These are phyloP conservation scores for Kodamaea plutei DNA, from an alignment of 1,139 yeast species.

Conservation along the genomic window DNA sequence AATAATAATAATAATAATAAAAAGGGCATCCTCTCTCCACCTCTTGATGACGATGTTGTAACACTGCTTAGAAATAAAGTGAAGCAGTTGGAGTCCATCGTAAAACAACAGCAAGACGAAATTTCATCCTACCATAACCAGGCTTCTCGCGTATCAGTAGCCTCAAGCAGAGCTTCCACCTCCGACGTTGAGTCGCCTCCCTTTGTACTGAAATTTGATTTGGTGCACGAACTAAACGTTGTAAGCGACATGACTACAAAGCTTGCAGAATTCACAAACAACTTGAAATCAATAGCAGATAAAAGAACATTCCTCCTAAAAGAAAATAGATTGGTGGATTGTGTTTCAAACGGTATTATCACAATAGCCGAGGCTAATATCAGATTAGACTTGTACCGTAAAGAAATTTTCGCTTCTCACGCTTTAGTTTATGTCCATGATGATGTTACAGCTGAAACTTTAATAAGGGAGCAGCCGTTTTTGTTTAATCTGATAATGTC, in stretches of 20 bases:
- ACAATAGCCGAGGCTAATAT: conserved; percentile 47
- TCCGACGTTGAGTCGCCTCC: conserved; percentile 23
- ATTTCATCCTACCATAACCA: conserved; percentile 5
- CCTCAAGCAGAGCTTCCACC: conserved; percentile 1
- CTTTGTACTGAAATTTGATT: conserved; percentile 28
- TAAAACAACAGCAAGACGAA: conserved; percentile 12
- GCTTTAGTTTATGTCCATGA: conserved; percentile 55
- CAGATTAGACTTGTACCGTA: conserved; percentile 42
- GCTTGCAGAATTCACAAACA: conserved; percentile 37
- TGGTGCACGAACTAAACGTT: conserved; percentile 34
- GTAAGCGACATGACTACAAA: conserved; percentile 28
- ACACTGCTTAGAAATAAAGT: conserved; percentile 19
- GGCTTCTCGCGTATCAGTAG: conserved; percentile 1
- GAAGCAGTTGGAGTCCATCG: conserved; percentile 18
- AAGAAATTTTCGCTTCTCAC: conserved; percentile 34
- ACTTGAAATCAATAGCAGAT: conserved; percentile 33
- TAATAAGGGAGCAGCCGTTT: conserved; percentile 53
- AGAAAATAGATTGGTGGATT: conserved; percentile 29
- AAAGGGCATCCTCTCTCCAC: neutral
- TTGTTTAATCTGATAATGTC: conserved; percentile 65
- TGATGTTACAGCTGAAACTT: conserved; percentile 38
- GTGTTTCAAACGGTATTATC: conserved; percentile 45
- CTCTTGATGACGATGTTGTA: conserved; percentile 11
- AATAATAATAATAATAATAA: too few relatives aligned
- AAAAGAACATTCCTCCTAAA: conserved; percentile 32